These are phyloP conservation scores for Diutina neorugosa DNA, from an alignment of 1,139 yeast species.

Conservation along the genomic window DNA sequence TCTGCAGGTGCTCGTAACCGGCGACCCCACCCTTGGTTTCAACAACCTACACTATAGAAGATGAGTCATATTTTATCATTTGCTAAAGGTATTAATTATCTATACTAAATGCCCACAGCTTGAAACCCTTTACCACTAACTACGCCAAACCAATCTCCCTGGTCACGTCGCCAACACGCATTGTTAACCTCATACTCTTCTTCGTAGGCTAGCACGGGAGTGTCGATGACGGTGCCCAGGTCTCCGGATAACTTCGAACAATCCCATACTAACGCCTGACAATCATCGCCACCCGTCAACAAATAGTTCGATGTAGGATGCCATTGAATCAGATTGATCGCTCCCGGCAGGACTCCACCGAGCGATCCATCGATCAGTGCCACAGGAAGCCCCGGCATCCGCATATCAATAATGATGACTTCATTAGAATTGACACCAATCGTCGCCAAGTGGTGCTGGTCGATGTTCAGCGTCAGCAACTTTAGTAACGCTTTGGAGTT, in stretches of 20 bases:
- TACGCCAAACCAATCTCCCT: slow-evolving; percentile 73
- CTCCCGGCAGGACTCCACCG: slow-evolving; percentile 33
- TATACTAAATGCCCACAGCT: slow-evolving; percentile 28
- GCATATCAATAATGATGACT: slow-evolving; percentile 65
- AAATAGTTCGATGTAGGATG: slow-evolving; percentile 64
- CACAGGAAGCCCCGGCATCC: slow-evolving; percentile 81
- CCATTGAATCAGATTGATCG: slow-evolving; percentile 70
- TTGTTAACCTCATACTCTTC: slow-evolving; percentile 64
- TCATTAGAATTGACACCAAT: slow-evolving; percentile 60
- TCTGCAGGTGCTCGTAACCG: neutral
- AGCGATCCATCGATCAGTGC: slow-evolving; percentile 56
- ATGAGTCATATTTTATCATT: no score
- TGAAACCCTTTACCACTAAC: slow-evolving; percentile 76
- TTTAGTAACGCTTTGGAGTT: slow-evolving; percentile 56
- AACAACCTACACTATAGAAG: no score
- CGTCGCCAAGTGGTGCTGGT: slow-evolving; percentile 71
- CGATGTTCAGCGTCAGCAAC: slow-evolving; percentile 67
- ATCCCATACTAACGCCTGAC: slow-evolving; percentile 86
- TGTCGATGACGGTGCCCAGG: slow-evolving; percentile 16
- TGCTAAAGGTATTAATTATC: neutral
- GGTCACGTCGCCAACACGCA: slow-evolving; percentile 54
- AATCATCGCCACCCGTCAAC: slow-evolving; percentile 79
- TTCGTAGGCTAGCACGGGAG: slow-evolving; percentile 43
- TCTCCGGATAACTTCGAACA: slow-evolving; percentile 17
- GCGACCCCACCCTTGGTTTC: no score